Conservation (phyloP, 441 rosid genomes). For the Jatropha multifida region DNA sequence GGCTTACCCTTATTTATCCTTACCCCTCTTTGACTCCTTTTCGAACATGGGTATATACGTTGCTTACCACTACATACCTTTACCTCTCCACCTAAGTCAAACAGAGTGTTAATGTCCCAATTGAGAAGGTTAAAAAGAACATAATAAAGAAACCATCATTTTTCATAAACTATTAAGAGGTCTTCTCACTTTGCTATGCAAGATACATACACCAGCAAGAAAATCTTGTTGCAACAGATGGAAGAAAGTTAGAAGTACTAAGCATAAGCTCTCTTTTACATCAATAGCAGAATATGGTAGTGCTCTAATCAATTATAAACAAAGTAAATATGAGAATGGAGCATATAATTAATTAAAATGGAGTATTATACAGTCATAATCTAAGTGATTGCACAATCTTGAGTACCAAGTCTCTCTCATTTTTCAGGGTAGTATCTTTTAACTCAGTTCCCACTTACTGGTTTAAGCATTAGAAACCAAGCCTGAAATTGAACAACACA, state of each 20-base stretch:
- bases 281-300: constrained; percentile 27
- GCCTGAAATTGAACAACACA: neutral
- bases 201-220: constrained; percentile 17
- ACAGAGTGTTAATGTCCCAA: constrained; percentile 2
- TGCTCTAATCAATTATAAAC: constrained; percentile 14
- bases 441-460: constrained; percentile 23
- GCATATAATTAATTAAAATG: constrained; percentile 16
- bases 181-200: constrained; percentile 12
- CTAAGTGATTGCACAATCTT: constrained; percentile 36
- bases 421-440: constrained; percentile 25
- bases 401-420: constrained; percentile 22
- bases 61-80: too few relatives aligned
- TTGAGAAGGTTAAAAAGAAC: neutral
- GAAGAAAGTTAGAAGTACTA: too few relatives aligned
- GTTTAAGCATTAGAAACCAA: constrained; percentile 1
- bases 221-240: neutral
- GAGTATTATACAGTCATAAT: constrained; percentile 33
- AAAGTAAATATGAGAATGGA: constrained; percentile 21
- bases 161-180: constrained; percentile 6
- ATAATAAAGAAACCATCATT: constrained; percentile 18
- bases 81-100: too few relatives aligned
- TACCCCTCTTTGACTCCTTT: too few relatives aligned
- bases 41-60: too few relatives aligned
- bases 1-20: too few relatives aligned
- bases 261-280: neutral